These are phyloP conservation scores for Passiflora organensis DNA, from an alignment of 345 rosid species.

Conservation along the genomic window DNA sequence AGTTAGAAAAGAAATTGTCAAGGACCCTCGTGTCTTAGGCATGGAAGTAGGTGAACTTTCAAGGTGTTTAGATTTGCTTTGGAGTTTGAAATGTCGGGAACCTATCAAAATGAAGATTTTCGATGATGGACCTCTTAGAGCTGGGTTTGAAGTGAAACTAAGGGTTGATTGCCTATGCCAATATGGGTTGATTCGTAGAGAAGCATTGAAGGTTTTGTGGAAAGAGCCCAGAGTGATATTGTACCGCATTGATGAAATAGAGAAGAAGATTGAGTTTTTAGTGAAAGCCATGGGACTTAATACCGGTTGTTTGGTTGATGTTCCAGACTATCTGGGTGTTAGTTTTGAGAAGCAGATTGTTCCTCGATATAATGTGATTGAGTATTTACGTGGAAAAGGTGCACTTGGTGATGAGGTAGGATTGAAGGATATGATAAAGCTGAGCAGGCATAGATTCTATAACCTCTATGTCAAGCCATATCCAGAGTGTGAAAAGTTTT, in stretches of 20 bases:
- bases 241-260: slow-evolving; percentile 51
- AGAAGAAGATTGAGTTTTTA: slow-evolving; percentile 67
- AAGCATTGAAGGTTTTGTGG: slow-evolving; percentile 73
- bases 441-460: slow-evolving; percentile 67
- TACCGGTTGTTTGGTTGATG: slow-evolving; percentile 51
- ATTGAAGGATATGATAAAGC: slow-evolving; percentile 60
- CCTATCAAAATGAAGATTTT: slow-evolving; percentile 46
- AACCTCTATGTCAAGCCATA: slow-evolving; percentile 81
- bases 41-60: slow-evolving; percentile 80
- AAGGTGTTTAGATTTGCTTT: slow-evolving; percentile 52
- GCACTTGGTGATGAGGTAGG: slow-evolving; percentile 63
- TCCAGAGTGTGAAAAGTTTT: slow-evolving; percentile 75
- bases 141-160: slow-evolving; percentile 65
- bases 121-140: slow-evolving; percentile 47
- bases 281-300: slow-evolving; percentile 43
- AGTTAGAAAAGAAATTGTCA: slow-evolving; percentile 48
- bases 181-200: slow-evolving; percentile 64
- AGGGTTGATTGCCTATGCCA: slow-evolving; percentile 75
- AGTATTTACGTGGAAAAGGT: slow-evolving; percentile 54
- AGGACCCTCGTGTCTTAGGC: slow-evolving; percentile 55
- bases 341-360: slow-evolving; percentile 72
- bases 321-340: slow-evolving; percentile 73
- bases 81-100: slow-evolving; percentile 58
- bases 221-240: slow-evolving; percentile 70
- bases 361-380: slow-evolving; percentile 62